Evolutionary conservation across 2,329 filamentous ascomycete genomes (phyloP).

Genomic region (Aspergillus jensenii): DNA sequence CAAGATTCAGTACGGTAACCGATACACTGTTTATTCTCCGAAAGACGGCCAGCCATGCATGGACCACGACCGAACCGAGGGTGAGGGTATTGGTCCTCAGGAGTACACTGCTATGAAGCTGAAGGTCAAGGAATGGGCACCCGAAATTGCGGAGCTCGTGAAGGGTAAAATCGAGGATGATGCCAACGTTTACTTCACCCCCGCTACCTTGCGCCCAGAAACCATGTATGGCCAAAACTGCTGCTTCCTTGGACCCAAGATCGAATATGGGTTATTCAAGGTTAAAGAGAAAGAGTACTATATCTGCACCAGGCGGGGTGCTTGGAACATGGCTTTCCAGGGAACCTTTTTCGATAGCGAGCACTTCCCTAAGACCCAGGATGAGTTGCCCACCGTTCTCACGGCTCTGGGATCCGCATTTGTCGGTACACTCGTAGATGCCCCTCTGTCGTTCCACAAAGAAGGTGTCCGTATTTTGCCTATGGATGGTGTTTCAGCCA

Average conservation of each 20-base stretch:
- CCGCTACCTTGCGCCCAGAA: slow-evolving; percentile 89
- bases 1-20: slow-evolving; percentile 91
- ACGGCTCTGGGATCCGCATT: slow-evolving; percentile 76
- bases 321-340: slow-evolving; percentile 96
- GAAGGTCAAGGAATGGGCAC: slow-evolving; percentile 85
- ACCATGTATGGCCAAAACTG: slow-evolving; percentile 99
- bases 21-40: slow-evolving; percentile 90
- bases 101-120: slow-evolving; percentile 94
- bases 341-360: slow-evolving; percentile 66
- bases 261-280: slow-evolving; percentile 87
- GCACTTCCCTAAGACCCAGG: slow-evolving; percentile 59
- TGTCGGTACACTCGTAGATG: slow-evolving; percentile 84
- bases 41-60: slow-evolving; percentile 87
- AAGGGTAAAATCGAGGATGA: slow-evolving; percentile 75
- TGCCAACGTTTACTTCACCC: slow-evolving; percentile 82
- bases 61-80: slow-evolving; percentile 80
- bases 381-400: slow-evolving; percentile 70
- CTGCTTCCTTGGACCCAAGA: slow-evolving; percentile 89
- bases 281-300: slow-evolving; percentile 76
- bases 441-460: slow-evolving; percentile 82
- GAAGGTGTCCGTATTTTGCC: slow-evolving; percentile 84
- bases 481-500: slow-evolving; percentile 89
- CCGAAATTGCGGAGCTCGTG: slow-evolving; percentile 68
- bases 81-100: slow-evolving; percentile 80
- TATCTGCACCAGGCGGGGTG: slow-evolving; percentile 76